phyloP scores from a whole-genome alignment of 2,329 filamentous ascomycete species.

The Neopestalotiopsis sp. region DNA sequence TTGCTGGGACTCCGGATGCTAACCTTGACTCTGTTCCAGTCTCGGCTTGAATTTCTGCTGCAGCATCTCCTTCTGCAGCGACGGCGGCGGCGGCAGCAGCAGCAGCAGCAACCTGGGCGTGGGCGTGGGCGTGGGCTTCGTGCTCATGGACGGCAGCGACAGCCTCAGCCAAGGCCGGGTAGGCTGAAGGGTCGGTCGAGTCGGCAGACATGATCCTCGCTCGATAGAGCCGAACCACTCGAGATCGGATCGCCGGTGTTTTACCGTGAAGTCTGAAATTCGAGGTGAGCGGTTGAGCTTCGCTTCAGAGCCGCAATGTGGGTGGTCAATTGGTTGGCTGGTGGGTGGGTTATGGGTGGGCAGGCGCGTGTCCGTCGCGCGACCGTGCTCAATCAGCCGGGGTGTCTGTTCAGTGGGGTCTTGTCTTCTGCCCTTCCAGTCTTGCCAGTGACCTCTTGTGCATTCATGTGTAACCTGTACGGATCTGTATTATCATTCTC shows the following conservation, averaged over 20 bases:
- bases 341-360: too few relatives aligned
- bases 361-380: too few relatives aligned
- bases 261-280: constrained; percentile 4
- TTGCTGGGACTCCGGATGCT: background rate
- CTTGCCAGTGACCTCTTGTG: too few relatives aligned
- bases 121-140: background rate
- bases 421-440: too few relatives aligned
- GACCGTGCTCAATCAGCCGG: too few relatives aligned
- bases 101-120: constrained; percentile 4
- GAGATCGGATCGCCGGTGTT: constrained; percentile 11
- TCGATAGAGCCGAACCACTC: constrained; percentile 1
- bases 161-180: constrained; percentile 16
- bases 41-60: background rate
- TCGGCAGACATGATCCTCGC: constrained; percentile 10
- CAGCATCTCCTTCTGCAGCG: constrained; percentile 1
- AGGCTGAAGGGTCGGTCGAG: constrained; percentile 11
- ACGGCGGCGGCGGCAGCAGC: background rate
- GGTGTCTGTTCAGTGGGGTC: too few relatives aligned
- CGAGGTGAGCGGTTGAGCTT: background rate
- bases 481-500: background rate
- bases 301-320: background rate
- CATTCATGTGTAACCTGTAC: background rate
- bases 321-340: too few relatives aligned
- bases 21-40: background rate
- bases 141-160: background rate